A percentile compares a stretch with the other conserved stretches of the same genome.
Conservation (phyloP, 192 early-diverging fungal species). For the Kickxella alabastrina region DNA sequence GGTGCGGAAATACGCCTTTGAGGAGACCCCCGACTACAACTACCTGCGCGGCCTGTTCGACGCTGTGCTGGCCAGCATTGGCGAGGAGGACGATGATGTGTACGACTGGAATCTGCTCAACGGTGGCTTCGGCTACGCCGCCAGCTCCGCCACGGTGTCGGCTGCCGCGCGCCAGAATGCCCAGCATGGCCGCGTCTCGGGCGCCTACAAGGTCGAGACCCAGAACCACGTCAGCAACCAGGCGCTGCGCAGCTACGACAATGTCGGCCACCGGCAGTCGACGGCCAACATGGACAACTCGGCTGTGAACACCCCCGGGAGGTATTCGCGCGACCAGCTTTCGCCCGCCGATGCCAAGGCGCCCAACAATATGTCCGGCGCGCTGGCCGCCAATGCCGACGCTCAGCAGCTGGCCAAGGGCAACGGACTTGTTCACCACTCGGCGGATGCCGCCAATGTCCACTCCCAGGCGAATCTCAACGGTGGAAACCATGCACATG, state of each 20-base stretch:
- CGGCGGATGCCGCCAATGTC: conserved; percentile 36
- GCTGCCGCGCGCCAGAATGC: conserved; percentile 27
- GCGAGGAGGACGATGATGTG: conserved; percentile 82
- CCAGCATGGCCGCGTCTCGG: conserved; percentile 25
- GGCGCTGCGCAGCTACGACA: conserved; percentile 45
- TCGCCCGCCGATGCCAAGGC: conserved; percentile 19
- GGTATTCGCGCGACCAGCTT: conserved; percentile 36
- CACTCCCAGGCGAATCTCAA: conserved; percentile 9
- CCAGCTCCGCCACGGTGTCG: conserved; percentile 29
- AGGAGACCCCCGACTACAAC: conserved; percentile 97
- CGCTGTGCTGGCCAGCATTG: conserved; percentile 64
- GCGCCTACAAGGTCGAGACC: conserved; percentile 39
- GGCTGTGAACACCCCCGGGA: conserved; percentile 36
- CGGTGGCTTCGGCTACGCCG: conserved; percentile 45
- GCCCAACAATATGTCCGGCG: neutral
- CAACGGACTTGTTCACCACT: conserved; percentile 29
- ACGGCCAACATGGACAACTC: conserved; percentile 39
- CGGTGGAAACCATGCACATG: conserved; percentile 18
- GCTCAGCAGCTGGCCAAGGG: conserved; percentile 17
- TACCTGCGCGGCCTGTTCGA: conserved; percentile 83
- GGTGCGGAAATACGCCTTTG: conserved; percentile 88
- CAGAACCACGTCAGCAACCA: conserved; percentile 47
- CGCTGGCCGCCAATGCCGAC: conserved; percentile 14
- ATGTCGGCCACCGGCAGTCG: conserved; percentile 32
- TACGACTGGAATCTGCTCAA: conserved; percentile 86